Percentiles rank a stretch among this genome's conserved stretches.
phyloP scores from a whole-genome alignment of 768 basidiomycete species.

The Exsudoporus frostii region DNA sequence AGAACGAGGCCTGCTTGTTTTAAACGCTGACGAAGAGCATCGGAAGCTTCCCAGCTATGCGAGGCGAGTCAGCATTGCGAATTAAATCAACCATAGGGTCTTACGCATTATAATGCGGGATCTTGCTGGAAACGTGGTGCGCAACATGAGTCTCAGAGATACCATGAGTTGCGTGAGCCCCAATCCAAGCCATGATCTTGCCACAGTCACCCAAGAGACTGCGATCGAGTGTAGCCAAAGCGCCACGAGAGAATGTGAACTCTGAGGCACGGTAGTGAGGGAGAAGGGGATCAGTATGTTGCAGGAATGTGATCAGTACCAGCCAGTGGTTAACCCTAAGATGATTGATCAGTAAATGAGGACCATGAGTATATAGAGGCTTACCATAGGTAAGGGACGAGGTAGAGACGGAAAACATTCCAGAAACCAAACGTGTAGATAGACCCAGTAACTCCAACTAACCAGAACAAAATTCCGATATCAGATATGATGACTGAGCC shows the following conservation, averaged over 20 bases:
- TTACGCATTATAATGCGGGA: constrained; percentile 89
- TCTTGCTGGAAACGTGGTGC: constrained; percentile 93
- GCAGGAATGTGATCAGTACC: constrained; percentile 93
- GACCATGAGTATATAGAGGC: neutral
- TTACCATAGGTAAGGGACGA: constrained; percentile 85
- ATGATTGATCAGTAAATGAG: neutral
- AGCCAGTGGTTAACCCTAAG: constrained; percentile 89
- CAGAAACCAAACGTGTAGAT: constrained; percentile 62
- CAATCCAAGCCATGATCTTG: constrained; percentile 78
- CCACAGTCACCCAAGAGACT: constrained; percentile 77
- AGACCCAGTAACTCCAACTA: constrained; percentile 53
- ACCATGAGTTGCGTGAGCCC: constrained; percentile 81
- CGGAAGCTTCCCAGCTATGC: constrained; percentile 82
- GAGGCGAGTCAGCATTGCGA: neutral
- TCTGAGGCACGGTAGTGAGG: constrained; percentile 89
- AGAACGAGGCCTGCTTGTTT: constrained; percentile 57
- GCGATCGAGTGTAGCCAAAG: constrained; percentile 88
- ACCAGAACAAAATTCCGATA: constrained; percentile 74
- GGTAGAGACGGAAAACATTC: constrained; percentile 74
- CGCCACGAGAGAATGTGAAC: constrained; percentile 94
- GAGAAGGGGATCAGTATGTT: constrained; percentile 94
- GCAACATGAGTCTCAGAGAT: constrained; percentile 92
- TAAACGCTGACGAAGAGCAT: constrained; percentile 75
- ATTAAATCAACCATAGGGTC: constrained; percentile 10
- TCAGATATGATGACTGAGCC: constrained; percentile 78